Percentiles rank a stretch among this genome's conserved stretches.
Conservation (phyloP, 169 alveolate genomes). For the Plasmodium sp. region DNA sequence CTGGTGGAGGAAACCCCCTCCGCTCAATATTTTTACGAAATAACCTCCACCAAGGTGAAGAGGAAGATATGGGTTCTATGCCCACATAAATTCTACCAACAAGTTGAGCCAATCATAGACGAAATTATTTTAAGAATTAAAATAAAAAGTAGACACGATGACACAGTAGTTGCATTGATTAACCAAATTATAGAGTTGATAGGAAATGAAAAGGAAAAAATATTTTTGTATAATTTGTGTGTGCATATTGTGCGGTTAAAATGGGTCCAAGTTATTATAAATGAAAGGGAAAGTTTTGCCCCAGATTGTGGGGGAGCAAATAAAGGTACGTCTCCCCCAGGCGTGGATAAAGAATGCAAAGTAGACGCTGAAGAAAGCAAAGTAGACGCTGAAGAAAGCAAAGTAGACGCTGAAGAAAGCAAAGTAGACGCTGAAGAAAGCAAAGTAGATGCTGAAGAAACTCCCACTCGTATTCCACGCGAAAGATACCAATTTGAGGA, state of each 20-base stretch:
- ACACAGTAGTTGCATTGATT: constrained; percentile 2
- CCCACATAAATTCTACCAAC: constrained; percentile 45
- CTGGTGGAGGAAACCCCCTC: constrained; percentile 82
- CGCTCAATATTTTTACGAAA: constrained; percentile 80
- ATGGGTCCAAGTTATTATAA: constrained; percentile 28
- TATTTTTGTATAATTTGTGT: constrained; percentile 55
- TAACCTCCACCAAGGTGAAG: constrained; percentile 60
- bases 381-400: too few relatives aligned
- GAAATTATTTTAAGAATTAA: constrained; percentile 64
- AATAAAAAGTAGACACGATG: constrained; percentile 26
- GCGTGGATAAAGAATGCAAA: not conserved
- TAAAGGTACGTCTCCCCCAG: not conserved
- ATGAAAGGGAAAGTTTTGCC: constrained; percentile 26
- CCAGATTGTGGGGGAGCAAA: not conserved
- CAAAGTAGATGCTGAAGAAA: not conserved
- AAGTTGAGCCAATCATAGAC: constrained; percentile 49
- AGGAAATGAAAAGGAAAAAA: constrained; percentile 52
- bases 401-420: too few relatives aligned
- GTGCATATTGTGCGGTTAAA: constrained; percentile 64
- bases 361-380: too few relatives aligned
- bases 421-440: not conserved
- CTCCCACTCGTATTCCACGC: not conserved
- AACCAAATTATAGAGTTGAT: constrained; percentile 29
- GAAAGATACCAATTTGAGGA: not conserved
- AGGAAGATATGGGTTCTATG: constrained; percentile 71